Base-by-base conservation (phyloP, 129 eudicot species). In the Gnaphalium uliginosum region DNA sequence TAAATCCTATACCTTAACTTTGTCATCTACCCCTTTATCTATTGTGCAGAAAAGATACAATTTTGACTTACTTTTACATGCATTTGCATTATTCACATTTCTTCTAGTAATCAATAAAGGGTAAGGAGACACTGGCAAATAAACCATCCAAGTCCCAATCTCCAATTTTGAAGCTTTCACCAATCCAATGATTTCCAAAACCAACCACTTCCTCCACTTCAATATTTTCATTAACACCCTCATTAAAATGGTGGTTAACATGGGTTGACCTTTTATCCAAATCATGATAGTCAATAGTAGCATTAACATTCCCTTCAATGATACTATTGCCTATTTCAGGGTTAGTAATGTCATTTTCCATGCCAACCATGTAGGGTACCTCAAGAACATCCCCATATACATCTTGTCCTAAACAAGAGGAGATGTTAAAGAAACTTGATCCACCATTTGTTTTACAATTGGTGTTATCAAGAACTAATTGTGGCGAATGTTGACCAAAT, bases 111-210 rank as follows among this genome's bases (percentile, higher is more conserved):
- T 88, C 94, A 82, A 91, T 85, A 78, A 76, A 86, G 60, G 97
- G 87, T 76, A 82, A 82, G 60, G 95, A 78, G 66, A 85, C 88
- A 86, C 86, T 91, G 26, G 88, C 86, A 86, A 91, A 88, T 81
- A 91, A 73, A 79, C 97, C 89, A 79, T 88, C 97, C 87, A 87
- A 84, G 68, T 88, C 97, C 90, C 85, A 87, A 81, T 91, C 94
- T 78, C 88, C 97, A 78, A 78, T 86, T 70, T 74, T 85, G 17
- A 85, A 86, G 90, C 77, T 85, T 86, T 86, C 90, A 72, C 86
- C 89, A 70, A 60, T 68, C 90, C 96, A 89, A 81, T 85, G 83
- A 79, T 83, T 83, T 68, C 84, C 89, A 83, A 83, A 76, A 22
- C 84, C 90, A 81, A 83, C 85, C 71, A 85, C 76, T 65, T 83